A percentile compares a stretch with the other conserved stretches of the same genome.
Conservation (phyloP, 495 filamentous ascomycete species). For the Lineolata rhizophorae region DNA sequence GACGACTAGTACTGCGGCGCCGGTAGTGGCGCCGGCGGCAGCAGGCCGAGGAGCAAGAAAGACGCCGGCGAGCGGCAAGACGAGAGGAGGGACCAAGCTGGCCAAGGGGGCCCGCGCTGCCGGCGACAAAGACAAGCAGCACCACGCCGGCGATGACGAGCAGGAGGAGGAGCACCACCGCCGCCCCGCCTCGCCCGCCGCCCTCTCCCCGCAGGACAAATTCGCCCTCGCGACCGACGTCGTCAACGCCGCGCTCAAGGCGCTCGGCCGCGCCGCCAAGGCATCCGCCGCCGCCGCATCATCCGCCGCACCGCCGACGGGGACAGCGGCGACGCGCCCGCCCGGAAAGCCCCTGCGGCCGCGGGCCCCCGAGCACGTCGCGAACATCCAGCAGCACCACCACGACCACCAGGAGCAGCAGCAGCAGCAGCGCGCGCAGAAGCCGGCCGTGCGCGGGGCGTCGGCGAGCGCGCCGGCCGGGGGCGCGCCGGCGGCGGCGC, state of each 20-base stretch:
- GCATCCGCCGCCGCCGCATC: constrained; percentile 8
- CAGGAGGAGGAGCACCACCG: no score
- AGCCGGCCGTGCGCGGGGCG: no score
- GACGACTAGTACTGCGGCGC: not conserved
- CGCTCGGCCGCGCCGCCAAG: constrained; percentile 48
- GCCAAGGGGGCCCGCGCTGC: not conserved
- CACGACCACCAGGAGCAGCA: no score
- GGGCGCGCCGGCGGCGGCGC: constrained; percentile 8
- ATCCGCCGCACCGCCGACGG: not conserved
- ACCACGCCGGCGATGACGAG: not conserved
- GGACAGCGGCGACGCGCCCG: no score
- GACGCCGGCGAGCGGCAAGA: not conserved
- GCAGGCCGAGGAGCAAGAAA: no score
- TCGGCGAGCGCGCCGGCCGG: no score
- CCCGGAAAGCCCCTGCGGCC: no score
- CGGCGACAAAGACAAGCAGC: not conserved
- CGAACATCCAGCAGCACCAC: no score
- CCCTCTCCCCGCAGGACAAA: constrained; percentile 6
- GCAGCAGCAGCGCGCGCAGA: no score
- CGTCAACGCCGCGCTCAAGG: constrained; percentile 22
- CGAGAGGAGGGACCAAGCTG: not conserved
- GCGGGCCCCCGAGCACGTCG: no score
- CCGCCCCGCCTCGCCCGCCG: no score
- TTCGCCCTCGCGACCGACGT: constrained; percentile 10
- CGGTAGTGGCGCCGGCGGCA: no score